Evolutionary conservation across 768 basidiomycete species (phyloP), one percentile per base, ranked within the genome.

Genomic region (Pleurotus tuber-regium): DNA sequence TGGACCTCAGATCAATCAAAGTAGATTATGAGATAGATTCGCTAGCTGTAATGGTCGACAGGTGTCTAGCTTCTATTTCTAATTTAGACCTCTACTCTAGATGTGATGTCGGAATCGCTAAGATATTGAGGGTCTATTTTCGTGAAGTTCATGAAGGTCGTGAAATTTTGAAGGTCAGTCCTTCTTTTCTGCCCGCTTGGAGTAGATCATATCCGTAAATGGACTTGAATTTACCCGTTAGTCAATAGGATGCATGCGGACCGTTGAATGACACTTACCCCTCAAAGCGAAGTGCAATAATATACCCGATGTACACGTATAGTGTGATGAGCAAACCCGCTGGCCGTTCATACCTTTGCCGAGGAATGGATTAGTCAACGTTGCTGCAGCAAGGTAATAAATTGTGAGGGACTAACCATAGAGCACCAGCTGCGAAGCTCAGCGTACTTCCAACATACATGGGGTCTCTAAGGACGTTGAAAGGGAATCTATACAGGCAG

Each of bases 361-460:
- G 43, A 4, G 24, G 30, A 9, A 38, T 5, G n/a, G 12, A 53
- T 29, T 29, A 42, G 29, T 3, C 11, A 16, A 19, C n/a, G 29
- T 16, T 4, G 26, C 11, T 28, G 29, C n/a, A n/a, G n/a, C n/a
- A n/a, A n/a, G n/a, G n/a, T n/a, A n/a, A n/a, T n/a, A n/a, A n/a
- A n/a, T n/a, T n/a, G n/a, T n/a, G n/a, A n/a, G n/a, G 21, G 29
- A 65, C 86, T 60, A 53, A 93, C 93, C 92, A 96, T 28, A 99
- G 74, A 0, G 96, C 88, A 1, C 82, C 84, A 18, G 85, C 95
- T 30, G 82, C 70, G 70, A 98, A 98, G 65, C 86, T 90, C 73
- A 99, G 71, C 4, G 93, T 94, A 62, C 88, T 92, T 6, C 96
- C 96, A 40, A 93, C 89, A 63, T 99, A 98, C 96, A 99, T 99